A percentile compares a stretch with the other conserved stretches of the same genome.
Conservation (phyloP, 2,329 filamentous ascomycete species). For the Penicillium sp. region DNA sequence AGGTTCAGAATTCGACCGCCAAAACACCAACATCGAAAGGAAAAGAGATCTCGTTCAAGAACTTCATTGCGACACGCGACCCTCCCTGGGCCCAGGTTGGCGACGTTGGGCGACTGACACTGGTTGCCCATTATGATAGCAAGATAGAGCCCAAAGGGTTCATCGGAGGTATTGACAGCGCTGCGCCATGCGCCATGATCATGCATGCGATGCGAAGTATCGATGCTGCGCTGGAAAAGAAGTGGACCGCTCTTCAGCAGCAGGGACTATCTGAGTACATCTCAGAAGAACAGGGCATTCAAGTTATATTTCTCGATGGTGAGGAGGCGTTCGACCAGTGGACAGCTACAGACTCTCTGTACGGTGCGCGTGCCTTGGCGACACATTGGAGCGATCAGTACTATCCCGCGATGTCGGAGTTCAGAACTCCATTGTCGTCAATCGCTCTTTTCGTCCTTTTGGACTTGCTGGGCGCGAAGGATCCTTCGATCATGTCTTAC, state of each 20-base stretch:
- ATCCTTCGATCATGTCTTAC: slow-evolving; percentile 77
- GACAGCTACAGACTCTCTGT: slow-evolving; percentile 80
- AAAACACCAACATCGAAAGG: slow-evolving; percentile 75
- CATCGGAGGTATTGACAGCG: slow-evolving; percentile 90
- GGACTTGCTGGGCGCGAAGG: slow-evolving; percentile 74
- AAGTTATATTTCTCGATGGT: slow-evolving; percentile 87
- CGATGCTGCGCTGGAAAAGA: slow-evolving; percentile 74
- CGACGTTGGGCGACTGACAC: slow-evolving; percentile 75
- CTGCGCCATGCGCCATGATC: slow-evolving; percentile 90
- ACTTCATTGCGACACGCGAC: slow-evolving; percentile 83
- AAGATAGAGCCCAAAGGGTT: slow-evolving; percentile 80
- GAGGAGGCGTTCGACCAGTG: slow-evolving; percentile 88
- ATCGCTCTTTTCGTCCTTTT: slow-evolving; percentile 91
- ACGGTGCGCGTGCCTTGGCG: slow-evolving; percentile 81
- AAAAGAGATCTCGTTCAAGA: slow-evolving; percentile 76
- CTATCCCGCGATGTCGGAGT: slow-evolving; percentile 73
- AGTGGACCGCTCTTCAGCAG: slow-evolving; percentile 74
- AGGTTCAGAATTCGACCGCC: slow-evolving; percentile 87
- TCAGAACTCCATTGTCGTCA: slow-evolving; percentile 70
- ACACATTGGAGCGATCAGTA: slow-evolving; percentile 73
- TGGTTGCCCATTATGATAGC: slow-evolving; percentile 94
- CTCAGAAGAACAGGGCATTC: slow-evolving; percentile 78
- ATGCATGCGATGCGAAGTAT: slow-evolving; percentile 79
- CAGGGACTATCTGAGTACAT: slow-evolving; percentile 55
- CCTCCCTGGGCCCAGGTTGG: slow-evolving; percentile 77